phyloP scores from a whole-genome alignment of 352 stramenopile genomes.

The Halophytophthora batemanensis region DNA sequence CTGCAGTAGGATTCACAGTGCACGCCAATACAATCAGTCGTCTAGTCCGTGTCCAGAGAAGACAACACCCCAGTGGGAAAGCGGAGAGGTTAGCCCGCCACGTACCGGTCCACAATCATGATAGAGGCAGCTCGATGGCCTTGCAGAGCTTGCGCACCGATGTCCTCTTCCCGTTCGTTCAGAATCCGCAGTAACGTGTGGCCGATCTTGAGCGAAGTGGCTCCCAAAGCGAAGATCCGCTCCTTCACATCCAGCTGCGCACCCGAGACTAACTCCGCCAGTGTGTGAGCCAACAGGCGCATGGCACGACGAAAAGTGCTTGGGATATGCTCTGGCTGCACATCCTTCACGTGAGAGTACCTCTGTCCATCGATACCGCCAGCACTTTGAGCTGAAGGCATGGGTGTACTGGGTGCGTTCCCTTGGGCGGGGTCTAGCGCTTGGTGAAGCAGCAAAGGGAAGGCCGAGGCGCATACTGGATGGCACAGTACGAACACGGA shows the following conservation, averaged over 20 bases:
- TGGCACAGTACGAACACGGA: slow-evolving; percentile 75
- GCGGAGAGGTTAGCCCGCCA: not conserved
- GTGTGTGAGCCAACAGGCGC: slow-evolving; percentile 59
- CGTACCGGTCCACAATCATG: slow-evolving; percentile 67
- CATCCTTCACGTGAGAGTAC: slow-evolving; percentile 65
- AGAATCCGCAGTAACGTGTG: slow-evolving; percentile 70
- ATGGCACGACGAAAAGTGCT: slow-evolving; percentile 54
- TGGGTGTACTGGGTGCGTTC: slow-evolving; percentile 7
- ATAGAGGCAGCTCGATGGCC: slow-evolving; percentile 47
- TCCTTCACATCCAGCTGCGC: slow-evolving; percentile 60
- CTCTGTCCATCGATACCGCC: not conserved
- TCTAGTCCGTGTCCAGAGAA: not conserved
- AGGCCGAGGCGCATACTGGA: slow-evolving; percentile 59
- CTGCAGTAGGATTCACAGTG: slow-evolving; percentile 20
- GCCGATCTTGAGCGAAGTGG: slow-evolving; percentile 74
- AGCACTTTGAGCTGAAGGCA: not conserved
- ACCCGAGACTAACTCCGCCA: slow-evolving; percentile 53
- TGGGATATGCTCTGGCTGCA: slow-evolving; percentile 66
- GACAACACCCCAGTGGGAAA: not conserved
- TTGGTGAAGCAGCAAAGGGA: slow-evolving; percentile 67
- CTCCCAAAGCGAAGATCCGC: slow-evolving; percentile 65
- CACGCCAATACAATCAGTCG: not conserved
- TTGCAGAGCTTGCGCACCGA: slow-evolving; percentile 29
- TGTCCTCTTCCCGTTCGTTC: slow-evolving; percentile 54
- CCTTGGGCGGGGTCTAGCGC: slow-evolving; percentile 16